Conservation (phyloP, 169 alveolate species). For the Prorocentrum cordatum region DNA sequence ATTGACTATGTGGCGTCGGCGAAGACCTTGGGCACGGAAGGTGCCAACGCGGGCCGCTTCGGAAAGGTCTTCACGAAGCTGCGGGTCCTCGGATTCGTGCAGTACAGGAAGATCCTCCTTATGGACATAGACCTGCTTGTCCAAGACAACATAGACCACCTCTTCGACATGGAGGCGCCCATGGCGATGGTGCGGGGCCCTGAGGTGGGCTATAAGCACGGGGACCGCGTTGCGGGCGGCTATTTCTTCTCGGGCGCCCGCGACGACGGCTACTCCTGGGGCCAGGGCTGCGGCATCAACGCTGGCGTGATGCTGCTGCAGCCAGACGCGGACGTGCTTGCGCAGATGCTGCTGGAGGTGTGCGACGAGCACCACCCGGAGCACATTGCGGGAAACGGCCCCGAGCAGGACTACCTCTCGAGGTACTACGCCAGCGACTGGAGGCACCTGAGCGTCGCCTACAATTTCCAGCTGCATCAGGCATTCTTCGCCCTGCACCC, state of each 20-base stretch:
- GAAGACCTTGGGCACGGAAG: too few relatives aligned
- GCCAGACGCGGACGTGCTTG: conserved; percentile 4
- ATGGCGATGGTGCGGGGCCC: conserved; percentile 64
- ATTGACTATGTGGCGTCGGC: too few relatives aligned
- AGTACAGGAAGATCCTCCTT: conserved; percentile 17
- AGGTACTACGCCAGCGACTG: conserved; percentile 19
- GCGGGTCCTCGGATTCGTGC: conserved; percentile 25
- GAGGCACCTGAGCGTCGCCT: conserved; percentile 41
- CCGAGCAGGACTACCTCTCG: conserved; percentile 50
- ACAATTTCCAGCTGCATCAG: conserved; percentile 65
- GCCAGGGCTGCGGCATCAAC: conserved; percentile 43
- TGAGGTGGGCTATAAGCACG: conserved; percentile 36
- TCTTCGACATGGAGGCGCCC: conserved; percentile 32
- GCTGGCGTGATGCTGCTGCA: conserved; percentile 58
- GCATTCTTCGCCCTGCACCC: conserved; percentile 53
- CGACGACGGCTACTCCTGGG: conserved; percentile 51
- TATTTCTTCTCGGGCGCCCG: conserved; percentile 6
- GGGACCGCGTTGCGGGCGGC: conserved; percentile 29
- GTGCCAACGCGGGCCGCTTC: not conserved
- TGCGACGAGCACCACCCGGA: conserved; percentile 42
- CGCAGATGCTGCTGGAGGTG: conserved; percentile 25
- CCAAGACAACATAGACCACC: conserved; percentile 7
- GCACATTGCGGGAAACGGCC: conserved; percentile 37
- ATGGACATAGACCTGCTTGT: conserved; percentile 49
- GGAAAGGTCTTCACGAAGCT: conserved; percentile 47